These are phyloP conservation scores for Pseudisothecium myosuroides DNA, from an alignment of 225 moss, liverwort and hornwort genomes.

Conservation along the genomic window DNA sequence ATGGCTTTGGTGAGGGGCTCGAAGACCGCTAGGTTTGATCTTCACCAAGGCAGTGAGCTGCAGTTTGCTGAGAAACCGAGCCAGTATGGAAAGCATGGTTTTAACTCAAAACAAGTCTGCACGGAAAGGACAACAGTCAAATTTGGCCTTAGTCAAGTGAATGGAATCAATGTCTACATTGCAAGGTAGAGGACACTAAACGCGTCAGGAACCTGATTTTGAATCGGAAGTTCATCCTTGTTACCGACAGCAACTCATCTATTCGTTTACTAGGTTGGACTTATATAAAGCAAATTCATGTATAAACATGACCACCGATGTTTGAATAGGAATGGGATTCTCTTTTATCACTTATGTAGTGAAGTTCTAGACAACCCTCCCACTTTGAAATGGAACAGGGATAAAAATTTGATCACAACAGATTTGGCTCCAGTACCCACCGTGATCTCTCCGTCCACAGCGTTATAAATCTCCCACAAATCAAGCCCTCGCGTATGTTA, in stretches of 20 bases:
- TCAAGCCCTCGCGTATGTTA: no score
- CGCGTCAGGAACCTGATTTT: no score
- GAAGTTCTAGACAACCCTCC: no score
- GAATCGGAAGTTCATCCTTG: neutral
- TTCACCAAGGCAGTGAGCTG: no score
- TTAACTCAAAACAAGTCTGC: neutral
- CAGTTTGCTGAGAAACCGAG: neutral
- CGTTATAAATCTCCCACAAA: no score
- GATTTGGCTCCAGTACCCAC: no score
- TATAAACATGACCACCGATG: no score
- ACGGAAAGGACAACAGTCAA: neutral
- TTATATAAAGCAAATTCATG: neutral
- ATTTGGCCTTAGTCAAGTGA: neutral
- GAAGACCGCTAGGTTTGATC: neutral
- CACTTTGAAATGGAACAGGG: no score
- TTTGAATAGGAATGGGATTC: neutral
- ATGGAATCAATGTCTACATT: neutral
- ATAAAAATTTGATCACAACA: no score
- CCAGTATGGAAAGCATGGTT: neutral
- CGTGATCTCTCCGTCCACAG: no score
- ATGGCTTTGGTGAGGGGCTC: neutral
- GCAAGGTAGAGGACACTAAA: neutral
- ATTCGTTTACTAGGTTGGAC: no score
- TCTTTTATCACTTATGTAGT: no score
- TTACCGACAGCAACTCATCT: neutral